Conservation (phyloP, 768 basidiomycete genomes). For the Hygrophorus pudorinus region DNA sequence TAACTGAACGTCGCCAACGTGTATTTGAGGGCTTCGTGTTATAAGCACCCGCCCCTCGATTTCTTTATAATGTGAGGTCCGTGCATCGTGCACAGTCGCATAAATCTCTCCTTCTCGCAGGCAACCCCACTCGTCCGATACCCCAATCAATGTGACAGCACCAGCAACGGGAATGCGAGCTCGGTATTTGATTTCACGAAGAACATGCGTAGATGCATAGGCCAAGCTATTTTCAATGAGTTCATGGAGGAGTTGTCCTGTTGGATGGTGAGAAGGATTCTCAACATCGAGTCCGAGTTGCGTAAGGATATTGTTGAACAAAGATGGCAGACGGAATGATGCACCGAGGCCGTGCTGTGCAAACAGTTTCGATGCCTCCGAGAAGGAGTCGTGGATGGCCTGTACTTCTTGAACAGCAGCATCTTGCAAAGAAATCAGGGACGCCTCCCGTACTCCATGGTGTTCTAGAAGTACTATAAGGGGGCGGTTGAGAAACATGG, state of each 20-base stretch:
- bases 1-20: constrained; percentile 36
- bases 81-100: constrained; percentile 28
- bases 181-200: constrained; percentile 42
- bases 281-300: constrained; percentile 22
- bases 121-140: constrained; percentile 40
- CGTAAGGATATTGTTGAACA: constrained; percentile 26
- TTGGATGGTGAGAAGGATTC: constrained; percentile 4
- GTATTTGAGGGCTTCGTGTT: constrained; percentile 43
- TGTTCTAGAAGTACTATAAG: constrained; percentile 40
- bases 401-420: constrained; percentile 27
- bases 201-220: constrained; percentile 32
- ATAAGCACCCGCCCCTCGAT: constrained; percentile 32
- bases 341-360: constrained; percentile 34
- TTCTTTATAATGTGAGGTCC: constrained; percentile 13
- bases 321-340: constrained; percentile 34
- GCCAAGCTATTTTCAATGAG: constrained; percentile 27
- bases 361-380: constrained; percentile 27
- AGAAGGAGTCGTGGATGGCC: constrained; percentile 20
- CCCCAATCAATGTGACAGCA: constrained; percentile 41
- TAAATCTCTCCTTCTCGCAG: constrained; percentile 38
- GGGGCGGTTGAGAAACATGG: constrained; percentile 36
- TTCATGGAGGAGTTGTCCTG: constrained; percentile 19
- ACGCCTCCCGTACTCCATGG: constrained; percentile 23
- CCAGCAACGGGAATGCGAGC: constrained; percentile 40
- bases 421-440: constrained; percentile 28